These are phyloP conservation scores for Yarrowia sp. DNA, from an alignment of 805 yeast species.

Conservation along the genomic window DNA sequence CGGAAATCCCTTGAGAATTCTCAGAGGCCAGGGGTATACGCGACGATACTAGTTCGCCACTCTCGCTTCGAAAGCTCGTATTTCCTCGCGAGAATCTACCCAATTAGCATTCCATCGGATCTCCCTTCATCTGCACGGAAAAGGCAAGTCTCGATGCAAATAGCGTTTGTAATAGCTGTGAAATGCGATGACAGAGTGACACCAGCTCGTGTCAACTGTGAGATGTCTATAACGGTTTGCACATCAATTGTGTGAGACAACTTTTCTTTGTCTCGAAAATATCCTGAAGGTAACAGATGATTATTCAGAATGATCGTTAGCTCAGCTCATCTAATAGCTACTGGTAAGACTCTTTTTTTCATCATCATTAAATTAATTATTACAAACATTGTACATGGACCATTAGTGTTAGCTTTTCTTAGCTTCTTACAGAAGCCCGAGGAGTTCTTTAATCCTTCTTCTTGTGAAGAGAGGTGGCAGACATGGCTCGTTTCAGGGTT, in stretches of 20 bases:
- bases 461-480: not conserved
- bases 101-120: constrained; percentile 2
- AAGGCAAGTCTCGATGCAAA: not conserved
- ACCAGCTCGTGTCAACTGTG: not conserved
- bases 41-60: not conserved
- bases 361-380: not conserved
- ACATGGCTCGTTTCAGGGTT: constrained; percentile 21
- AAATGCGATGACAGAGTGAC: not conserved
- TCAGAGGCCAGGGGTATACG: not conserved
- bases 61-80: not conserved
- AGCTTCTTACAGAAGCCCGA: constrained; percentile 17
- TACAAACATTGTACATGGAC: constrained; percentile 4
- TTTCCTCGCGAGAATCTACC: not conserved
- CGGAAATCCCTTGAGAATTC: not conserved
- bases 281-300: too few relatives aligned
- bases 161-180: not conserved
- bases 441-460: not conserved
- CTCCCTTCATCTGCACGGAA: not conserved
- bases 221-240: too few relatives aligned
- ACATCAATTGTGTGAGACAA: too few relatives aligned
- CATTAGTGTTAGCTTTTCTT: constrained; percentile 21
- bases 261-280: too few relatives aligned
- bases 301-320: too few relatives aligned
- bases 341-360: too few relatives aligned
- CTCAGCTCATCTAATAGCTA: too few relatives aligned